Evolutionary conservation across 768 basidiomycete species (phyloP).

Genomic region (Leccinum disarticulatum): DNA sequence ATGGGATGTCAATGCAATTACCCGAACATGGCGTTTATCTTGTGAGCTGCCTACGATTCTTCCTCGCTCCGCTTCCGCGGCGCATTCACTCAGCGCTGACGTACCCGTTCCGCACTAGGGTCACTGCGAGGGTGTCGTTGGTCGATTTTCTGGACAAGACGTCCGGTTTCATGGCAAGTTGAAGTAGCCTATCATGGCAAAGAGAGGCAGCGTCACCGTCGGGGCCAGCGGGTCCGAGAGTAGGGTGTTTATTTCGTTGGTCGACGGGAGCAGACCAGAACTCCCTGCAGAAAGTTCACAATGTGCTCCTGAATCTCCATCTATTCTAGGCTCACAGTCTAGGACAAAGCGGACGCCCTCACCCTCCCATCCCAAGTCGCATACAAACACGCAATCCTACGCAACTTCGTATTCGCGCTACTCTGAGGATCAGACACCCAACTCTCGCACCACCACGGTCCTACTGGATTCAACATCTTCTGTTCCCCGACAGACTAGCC

Average conservation of each 20-base stretch:
- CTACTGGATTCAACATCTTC: conserved; percentile 95
- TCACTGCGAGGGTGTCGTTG: conserved; percentile 86
- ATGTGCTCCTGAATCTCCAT: too few species aligned
- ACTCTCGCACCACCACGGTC: conserved; percentile 31
- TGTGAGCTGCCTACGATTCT: conserved; percentile 41
- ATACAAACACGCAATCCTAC: too few species aligned
- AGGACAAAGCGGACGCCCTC: too few species aligned
- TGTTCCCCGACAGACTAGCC: conserved; percentile 79
- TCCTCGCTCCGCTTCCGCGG: too few species aligned
- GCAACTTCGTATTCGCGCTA: too few species aligned
- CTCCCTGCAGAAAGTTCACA: conserved; percentile 5
- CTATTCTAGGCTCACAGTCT: too few species aligned
- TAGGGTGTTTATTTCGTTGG: conserved; percentile 21
- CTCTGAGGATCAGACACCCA: too few species aligned
- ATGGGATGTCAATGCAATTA: conserved; percentile 77
- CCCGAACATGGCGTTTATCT: conserved; percentile 57
- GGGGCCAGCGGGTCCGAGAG: conserved; percentile 2
- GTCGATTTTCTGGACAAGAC: conserved; percentile 60
- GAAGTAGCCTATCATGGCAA: conserved; percentile 79
- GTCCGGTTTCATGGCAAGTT: conserved; percentile 73
- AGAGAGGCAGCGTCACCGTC: conserved; percentile 41
- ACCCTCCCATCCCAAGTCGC: too few species aligned
- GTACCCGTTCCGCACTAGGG: conserved; percentile 46
- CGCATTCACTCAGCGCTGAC: neutral
- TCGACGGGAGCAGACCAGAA: conserved; percentile 7